Evolutionary conservation across 164 flowering plant species (phyloP).

Genomic region (Tinospora cordifolia): DNA sequence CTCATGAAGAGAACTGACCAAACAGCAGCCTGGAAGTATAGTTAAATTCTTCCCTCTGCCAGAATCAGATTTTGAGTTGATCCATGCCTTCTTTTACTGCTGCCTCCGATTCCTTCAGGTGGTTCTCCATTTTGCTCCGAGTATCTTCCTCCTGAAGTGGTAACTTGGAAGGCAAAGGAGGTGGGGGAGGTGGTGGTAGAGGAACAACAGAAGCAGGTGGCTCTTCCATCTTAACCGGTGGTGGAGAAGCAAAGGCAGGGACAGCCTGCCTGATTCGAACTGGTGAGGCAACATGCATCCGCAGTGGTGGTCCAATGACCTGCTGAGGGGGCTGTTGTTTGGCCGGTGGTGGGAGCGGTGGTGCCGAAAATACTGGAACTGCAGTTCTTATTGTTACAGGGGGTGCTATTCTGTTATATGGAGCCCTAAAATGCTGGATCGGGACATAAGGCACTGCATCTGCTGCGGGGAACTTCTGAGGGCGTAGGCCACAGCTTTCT

Average conservation of each 20-base stretch:
- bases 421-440: conserved; percentile 37
- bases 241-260: conserved; percentile 36
- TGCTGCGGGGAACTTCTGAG: conserved; percentile 49
- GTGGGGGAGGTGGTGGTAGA: conserved; percentile 13
- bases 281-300: conserved; percentile 26
- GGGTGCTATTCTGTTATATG: conserved; percentile 64
- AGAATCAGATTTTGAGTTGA: conserved; percentile 42
- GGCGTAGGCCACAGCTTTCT: conserved; percentile 34
- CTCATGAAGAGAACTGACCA: conserved; percentile 16
- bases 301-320: conserved; percentile 29
- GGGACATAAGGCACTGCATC: conserved; percentile 75
- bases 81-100: conserved; percentile 26
- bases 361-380: conserved; percentile 77
- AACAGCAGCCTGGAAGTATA: neutral
- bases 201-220: neutral
- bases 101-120: conserved; percentile 29
- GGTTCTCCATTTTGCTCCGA: conserved; percentile 6
- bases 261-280: conserved; percentile 33
- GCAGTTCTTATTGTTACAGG: conserved; percentile 81
- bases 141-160: conserved; percentile 20
- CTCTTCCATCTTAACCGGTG: conserved; percentile 19
- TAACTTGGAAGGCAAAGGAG: conserved; percentile 15
- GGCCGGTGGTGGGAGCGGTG: conserved; percentile 41
- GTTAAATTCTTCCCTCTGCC: neutral
- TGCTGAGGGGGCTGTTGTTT: conserved; percentile 19